Base-by-base conservation (phyloP, 2,329 filamentous ascomycete genomes). In the Claviceps arundinis region DNA sequence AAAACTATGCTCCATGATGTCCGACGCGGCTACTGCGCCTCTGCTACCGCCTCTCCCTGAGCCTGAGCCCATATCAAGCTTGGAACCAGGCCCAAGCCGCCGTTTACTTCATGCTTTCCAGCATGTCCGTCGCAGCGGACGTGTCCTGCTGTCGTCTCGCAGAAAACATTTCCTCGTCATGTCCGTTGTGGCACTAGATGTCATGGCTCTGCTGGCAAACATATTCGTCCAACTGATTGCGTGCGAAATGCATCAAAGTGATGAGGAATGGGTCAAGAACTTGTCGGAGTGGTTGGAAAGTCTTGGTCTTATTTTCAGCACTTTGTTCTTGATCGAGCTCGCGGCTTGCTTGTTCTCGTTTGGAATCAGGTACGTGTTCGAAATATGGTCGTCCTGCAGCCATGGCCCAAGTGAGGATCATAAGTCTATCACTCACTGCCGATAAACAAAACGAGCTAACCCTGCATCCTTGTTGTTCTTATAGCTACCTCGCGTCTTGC, bases 261-360 rank as follows among this genome's bases (percentile, higher is more conserved):
- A 69, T 48, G 67, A 70, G 57, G 56, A 62, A 0, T 76, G 74
- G 73, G 71, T 74, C 5, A 55, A 58, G 8, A 54, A 58, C 1
- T 61, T 70, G 37, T 63, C 64, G 16, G 56, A 62, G n/a, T 58
- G 62, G 0, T 65, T 86, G 42, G 73, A 73, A 13, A 67, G 72
- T 2, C 65, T 76, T 37, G 76, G 79, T 5, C 64, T 85, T 45
- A 68, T 77, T 2, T 80, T 86, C 61, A 83, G 78, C 52, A 78
- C 73, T 57, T 60, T 85, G 30, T 87, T 87, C 62, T 72, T 87
- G 69, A 58, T 74, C 0, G 84, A 87, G 65, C 64, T 87, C 63
- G 51, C 75, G 9, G 66, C 76, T 2, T 77, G 73, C 34, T 64
- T 85, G 2, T 79, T 80, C 69, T 78, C 78, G 3, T 85, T 82